phyloP scores from a whole-genome alignment of 441 rosid genomes.

The Euphorbia schlechtendalii region DNA sequence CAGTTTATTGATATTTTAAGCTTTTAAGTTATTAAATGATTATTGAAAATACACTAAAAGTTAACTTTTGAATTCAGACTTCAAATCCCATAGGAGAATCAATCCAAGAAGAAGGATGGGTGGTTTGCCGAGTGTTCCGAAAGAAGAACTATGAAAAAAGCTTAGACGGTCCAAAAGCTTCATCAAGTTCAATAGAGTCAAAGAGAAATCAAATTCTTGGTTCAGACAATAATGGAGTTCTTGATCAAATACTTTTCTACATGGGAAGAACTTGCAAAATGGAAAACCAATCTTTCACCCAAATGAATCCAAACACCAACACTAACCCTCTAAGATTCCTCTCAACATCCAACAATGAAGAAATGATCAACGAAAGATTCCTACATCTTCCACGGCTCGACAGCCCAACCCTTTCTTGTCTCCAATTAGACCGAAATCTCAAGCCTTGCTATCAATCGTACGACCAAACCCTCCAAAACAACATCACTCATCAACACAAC shows the following conservation, averaged over 20 bases:
- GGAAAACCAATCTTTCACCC: conserved; percentile 34
- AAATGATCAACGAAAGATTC: conserved; percentile 36
- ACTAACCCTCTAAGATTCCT: conserved; percentile 17
- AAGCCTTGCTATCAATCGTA: conserved; percentile 32
- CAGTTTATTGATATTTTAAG: neutral
- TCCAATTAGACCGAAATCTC: conserved; percentile 28
- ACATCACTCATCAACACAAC: neutral
- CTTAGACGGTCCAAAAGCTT: conserved; percentile 50
- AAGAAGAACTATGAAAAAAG: conserved; percentile 81
- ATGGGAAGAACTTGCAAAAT: conserved; percentile 66
- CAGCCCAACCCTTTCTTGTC: conserved; percentile 35
- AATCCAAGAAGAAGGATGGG: conserved; percentile 81
- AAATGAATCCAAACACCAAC: conserved; percentile 17
- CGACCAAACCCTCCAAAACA: conserved; percentile 31
- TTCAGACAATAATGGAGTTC: conserved; percentile 36
- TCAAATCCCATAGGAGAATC: conserved; percentile 42
- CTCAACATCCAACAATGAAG: conserved; percentile 7
- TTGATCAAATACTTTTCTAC: conserved; percentile 62
- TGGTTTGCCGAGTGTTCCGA: conserved; percentile 78
- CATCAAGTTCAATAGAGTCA: conserved; percentile 34
- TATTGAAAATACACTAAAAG: neutral
- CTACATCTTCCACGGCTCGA: conserved; percentile 70
- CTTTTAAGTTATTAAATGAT: too few relatives aligned
- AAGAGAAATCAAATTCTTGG: conserved; percentile 29
- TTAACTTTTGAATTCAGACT: conserved; percentile 20